phyloP scores from a whole-genome alignment of 306 rosid genomes.

The Lathyrus aphaca region DNA sequence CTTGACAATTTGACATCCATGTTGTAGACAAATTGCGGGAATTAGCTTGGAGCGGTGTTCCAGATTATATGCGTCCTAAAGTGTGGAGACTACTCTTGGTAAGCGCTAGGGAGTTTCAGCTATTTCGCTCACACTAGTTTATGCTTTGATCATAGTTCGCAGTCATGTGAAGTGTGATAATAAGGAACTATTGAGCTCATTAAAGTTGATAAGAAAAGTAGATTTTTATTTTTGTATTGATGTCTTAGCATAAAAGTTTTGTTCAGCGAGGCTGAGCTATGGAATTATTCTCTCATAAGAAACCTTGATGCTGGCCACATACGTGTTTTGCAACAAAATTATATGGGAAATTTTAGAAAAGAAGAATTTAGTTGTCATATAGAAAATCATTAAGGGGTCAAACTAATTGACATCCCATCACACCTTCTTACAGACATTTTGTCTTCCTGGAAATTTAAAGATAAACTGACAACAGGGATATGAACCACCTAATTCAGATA shows the following conservation, averaged over 20 bases:
- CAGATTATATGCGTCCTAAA: constrained; percentile 87
- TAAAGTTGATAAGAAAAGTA: too few relatives aligned
- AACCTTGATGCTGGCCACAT: constrained; percentile 17
- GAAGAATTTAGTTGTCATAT: constrained; percentile 13
- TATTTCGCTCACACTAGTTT: constrained; percentile 29
- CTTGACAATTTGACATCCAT: constrained; percentile 32
- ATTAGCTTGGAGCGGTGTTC: constrained; percentile 94
- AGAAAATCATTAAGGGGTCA: constrained; percentile 21
- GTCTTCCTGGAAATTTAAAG: constrained; percentile 62
- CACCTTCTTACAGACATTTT: constrained; percentile 31
- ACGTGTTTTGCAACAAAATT: constrained; percentile 25
- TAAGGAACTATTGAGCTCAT: background rate
- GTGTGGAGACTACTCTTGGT: constrained; percentile 97
- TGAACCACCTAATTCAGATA: constrained; percentile 99
- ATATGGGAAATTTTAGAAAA: constrained; percentile 2
- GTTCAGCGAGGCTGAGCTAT: constrained; percentile 1
- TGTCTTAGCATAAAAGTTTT: constrained; percentile 3
- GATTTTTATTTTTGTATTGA: background rate
- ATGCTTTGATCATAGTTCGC: constrained; percentile 3
- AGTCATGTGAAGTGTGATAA: constrained; percentile 11
- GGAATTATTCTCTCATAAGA: constrained; percentile 13
- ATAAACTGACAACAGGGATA: constrained; percentile 97
- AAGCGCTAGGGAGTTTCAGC: constrained; percentile 43
- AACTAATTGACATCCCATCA: constrained; percentile 31
- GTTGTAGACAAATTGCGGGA: constrained; percentile 84